Evolutionary conservation across 1,284 basidiomycete species (phyloP).

Genomic region (Moesziomyces antarcticus): DNA sequence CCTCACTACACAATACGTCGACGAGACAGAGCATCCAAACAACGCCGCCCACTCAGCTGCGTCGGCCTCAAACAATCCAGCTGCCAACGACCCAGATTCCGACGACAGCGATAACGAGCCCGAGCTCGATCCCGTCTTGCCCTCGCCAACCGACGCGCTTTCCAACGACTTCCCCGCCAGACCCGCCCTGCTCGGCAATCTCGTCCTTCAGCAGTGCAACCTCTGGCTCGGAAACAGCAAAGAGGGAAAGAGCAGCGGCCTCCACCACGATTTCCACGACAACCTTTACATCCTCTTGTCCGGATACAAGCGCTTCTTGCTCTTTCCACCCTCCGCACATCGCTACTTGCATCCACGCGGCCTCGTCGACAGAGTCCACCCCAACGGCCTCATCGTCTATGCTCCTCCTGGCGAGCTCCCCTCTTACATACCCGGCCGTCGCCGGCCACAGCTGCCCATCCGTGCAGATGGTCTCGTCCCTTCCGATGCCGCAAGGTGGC

Average conservation of each 20-base stretch:
- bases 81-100: slow-evolving; percentile 33
- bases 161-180: slow-evolving; percentile 60
- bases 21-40: slow-evolving; percentile 23
- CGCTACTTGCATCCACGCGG: slow-evolving; percentile 56
- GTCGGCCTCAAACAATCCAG: slow-evolving; percentile 27
- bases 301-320: slow-evolving; percentile 64
- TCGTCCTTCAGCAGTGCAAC: slow-evolving; percentile 67
- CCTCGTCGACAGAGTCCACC: slow-evolving; percentile 47
- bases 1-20: slow-evolving; percentile 65
- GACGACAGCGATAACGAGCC: slow-evolving; percentile 45
- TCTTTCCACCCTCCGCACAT: slow-evolving; percentile 64
- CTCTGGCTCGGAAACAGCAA: slow-evolving; percentile 63
- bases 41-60: slow-evolving; percentile 28
- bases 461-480: slow-evolving; percentile 61
- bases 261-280: slow-evolving; percentile 68
- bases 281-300: slow-evolving; percentile 66
- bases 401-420: slow-evolving; percentile 40
- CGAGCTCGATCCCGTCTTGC: slow-evolving; percentile 56
- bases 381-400: slow-evolving; percentile 64
- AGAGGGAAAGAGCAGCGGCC: slow-evolving; percentile 57
- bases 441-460: slow-evolving; percentile 28
- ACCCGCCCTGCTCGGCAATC: slow-evolving; percentile 57
- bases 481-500: slow-evolving; percentile 62
- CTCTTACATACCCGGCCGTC: slow-evolving; percentile 29
- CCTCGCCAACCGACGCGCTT: slow-evolving; percentile 59